Percentiles rank a stretch among this genome's conserved stretches.
These are phyloP conservation scores for Leccinum broughii DNA, from an alignment of 768 basidiomycete genomes.

Conservation along the genomic window DNA sequence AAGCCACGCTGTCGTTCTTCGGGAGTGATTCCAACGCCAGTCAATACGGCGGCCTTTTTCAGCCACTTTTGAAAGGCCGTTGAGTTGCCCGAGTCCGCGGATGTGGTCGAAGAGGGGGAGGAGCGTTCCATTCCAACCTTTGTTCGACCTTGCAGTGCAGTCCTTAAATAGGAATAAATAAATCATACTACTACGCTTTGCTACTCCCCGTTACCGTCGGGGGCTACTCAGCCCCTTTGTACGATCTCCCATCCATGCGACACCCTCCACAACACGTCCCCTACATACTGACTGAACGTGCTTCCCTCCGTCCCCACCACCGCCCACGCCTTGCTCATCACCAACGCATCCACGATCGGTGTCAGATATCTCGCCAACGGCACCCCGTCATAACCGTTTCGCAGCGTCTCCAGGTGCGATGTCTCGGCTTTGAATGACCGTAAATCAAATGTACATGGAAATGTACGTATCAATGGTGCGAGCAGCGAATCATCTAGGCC, in stretches of 20 bases:
- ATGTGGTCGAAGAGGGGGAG: constrained; percentile 23
- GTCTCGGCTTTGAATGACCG: constrained; percentile 45
- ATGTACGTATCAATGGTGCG: constrained; percentile 46
- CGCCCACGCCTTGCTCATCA: constrained; percentile 55
- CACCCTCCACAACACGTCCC: constrained; percentile 65
- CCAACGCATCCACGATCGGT: constrained; percentile 72
- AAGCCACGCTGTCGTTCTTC: constrained; percentile 41
- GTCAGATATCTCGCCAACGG: constrained; percentile 47
- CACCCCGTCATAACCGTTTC: constrained; percentile 51
- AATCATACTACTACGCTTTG: background rate
- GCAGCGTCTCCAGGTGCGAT: constrained; percentile 35
- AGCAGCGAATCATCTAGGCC: constrained; percentile 46
- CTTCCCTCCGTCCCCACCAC: constrained; percentile 73
- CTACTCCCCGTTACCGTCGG: background rate
- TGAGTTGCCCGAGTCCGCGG: constrained; percentile 24
- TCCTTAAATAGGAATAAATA: constrained; percentile 11
- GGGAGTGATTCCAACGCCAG: constrained; percentile 50
- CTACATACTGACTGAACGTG: constrained; percentile 72
- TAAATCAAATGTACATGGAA: constrained; percentile 66
- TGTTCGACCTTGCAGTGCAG: background rate
- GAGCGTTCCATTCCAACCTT: constrained; percentile 31
- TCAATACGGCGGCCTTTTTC: constrained; percentile 45
- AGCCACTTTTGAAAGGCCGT: constrained; percentile 53
- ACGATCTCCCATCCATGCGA: constrained; percentile 54
- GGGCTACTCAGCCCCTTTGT: constrained; percentile 41